Evolutionary conservation across 164 flowering plant genomes (phyloP), one percentile per base, ranked within the genome.

Genomic region (Sedum album): DNA sequence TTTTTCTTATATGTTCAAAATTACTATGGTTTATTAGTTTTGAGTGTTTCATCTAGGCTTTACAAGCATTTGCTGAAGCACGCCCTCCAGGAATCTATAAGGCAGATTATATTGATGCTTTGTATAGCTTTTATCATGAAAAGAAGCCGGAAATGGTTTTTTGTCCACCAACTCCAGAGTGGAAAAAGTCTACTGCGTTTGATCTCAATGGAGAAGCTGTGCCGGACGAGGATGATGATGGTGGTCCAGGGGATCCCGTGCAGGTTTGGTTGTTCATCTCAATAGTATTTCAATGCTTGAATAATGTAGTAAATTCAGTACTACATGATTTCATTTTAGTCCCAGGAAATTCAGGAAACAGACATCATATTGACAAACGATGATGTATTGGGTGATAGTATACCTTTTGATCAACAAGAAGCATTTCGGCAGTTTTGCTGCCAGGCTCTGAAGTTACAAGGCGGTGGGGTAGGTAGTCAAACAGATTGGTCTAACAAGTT

Each of bases 11-110:
- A 4, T 31, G 60, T 18, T 9, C 33, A 44, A 36, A 1, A 97
- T 33, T 28, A 5, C 31, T 31, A 9, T 30, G 5, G 48, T 28
- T 65, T 44, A 21, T 68, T 55, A 41, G 5, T 21, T 60, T 74
- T 18, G 38, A 42, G 51, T 15, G 42, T 79, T 10, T 4, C 55
- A 4, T 46, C 57, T 78, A 95, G 99, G 99, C 98, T 31, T 68
- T 95, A 48, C 80, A 89, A 70, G 65, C 66, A 30, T 95, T 95
- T 88, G 75, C 94, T 62, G 83, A 82, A 2, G 91, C 93, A 62
- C 98, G 98, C 2, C 97, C 98, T 39, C 99, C 99, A 0, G 99
- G 99, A 71, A 95, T 95, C 21, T 95, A 95, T 75, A 95, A 95
- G 75, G 76, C 79, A 14, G 99, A 95, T 68, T 95, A 95, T 69